Percentiles rank a stretch among this genome's conserved stretches.
Conservation (phyloP, 345 rosid genomes). For the Luvunga scandens region DNA sequence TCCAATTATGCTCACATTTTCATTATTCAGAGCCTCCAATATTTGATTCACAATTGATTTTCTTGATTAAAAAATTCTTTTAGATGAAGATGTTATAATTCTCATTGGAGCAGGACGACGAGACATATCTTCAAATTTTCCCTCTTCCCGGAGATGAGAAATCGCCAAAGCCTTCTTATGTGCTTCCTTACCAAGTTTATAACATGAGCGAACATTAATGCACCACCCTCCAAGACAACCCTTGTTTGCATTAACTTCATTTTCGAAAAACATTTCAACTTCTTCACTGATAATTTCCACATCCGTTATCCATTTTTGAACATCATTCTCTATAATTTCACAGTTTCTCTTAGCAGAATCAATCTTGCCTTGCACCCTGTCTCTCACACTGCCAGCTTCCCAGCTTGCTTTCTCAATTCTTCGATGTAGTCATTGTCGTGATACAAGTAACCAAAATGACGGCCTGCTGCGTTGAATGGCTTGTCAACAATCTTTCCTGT, state of each 20-base stretch:
- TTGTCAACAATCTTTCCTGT: not conserved
- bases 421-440: not conserved
- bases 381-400: not conserved
- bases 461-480: not conserved
- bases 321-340: not conserved
- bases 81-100: not conserved
- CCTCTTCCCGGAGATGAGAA: not conserved
- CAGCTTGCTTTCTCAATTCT: not conserved
- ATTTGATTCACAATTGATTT: not conserved
- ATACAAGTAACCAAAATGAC: not conserved
- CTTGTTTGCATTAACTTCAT: not conserved
- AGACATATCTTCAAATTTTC: not conserved
- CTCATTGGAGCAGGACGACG: not conserved
- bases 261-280: not conserved
- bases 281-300: not conserved
- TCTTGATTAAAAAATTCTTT: not conserved
- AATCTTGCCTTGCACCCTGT: not conserved
- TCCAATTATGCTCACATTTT: constrained; percentile 4
- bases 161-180: not conserved
- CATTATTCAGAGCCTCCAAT: not conserved
- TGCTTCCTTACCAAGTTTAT: not conserved
- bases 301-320: not conserved
- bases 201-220: not conserved
- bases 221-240: not conserved
- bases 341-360: not conserved